Evolutionary conservation across 2,329 filamentous ascomycete genomes (phyloP).

Genomic region (Sporothrix inflata): DNA sequence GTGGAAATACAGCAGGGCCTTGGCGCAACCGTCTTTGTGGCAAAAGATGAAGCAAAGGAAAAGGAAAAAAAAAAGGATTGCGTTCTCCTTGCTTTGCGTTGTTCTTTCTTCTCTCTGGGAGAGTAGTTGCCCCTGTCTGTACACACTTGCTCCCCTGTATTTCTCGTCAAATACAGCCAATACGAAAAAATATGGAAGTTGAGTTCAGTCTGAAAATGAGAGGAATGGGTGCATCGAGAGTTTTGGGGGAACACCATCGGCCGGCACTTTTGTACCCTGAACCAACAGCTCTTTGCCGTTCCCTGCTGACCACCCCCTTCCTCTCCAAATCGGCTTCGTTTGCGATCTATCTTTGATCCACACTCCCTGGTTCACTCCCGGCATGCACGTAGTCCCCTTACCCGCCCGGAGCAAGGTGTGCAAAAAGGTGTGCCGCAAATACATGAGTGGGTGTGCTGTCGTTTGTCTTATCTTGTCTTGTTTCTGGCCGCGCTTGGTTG

Average conservation of each 20-base stretch:
- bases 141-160: neutral
- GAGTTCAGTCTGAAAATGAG: neutral
- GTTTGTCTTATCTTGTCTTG: neutral
- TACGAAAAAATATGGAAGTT: neutral
- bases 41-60: neutral
- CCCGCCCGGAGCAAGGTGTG: neutral
- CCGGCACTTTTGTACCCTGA: slow-evolving; percentile 16
- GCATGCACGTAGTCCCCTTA: neutral
- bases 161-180: slow-evolving; percentile 13
- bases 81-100: neutral
- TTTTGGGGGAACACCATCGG: slow-evolving; percentile 3
- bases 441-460: neutral
- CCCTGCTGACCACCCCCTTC: neutral
- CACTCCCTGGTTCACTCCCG: neutral
- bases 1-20: slow-evolving; percentile 32
- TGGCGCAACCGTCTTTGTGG: slow-evolving; percentile 16
- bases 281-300: neutral
- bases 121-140: neutral
- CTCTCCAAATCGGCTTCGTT: neutral
- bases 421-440: neutral
- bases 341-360: neutral
- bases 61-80: neutral
- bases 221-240: neutral
- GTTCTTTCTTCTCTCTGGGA: neutral
- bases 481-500: neutral